Evolutionary conservation across 352 stramenopile genomes (phyloP).

Genomic region (Phytophthora quininea): DNA sequence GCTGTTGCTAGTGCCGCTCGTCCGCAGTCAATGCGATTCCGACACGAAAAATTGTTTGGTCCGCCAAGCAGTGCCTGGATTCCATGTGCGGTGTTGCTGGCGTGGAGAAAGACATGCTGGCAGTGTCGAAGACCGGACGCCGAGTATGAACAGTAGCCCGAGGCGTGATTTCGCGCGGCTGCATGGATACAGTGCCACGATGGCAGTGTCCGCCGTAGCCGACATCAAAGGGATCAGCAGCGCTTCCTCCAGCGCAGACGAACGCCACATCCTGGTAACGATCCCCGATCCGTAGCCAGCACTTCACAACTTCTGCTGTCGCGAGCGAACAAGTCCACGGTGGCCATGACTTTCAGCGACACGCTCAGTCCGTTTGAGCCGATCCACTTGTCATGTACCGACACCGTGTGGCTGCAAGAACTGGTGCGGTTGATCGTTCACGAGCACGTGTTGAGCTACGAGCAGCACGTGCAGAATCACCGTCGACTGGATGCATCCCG

Average conservation of each 20-base stretch:
- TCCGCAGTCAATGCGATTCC: neutral
- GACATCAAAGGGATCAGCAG: conserved; percentile 2
- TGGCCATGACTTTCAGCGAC: conserved; percentile 1
- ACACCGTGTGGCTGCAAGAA: conserved; percentile 27
- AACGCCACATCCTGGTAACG: conserved; percentile 2
- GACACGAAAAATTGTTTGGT: neutral
- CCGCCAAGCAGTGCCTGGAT: neutral
- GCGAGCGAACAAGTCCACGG: neutral
- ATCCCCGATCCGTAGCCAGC: neutral
- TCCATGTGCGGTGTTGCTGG: neutral
- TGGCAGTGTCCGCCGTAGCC: neutral
- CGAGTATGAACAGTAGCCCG: conserved; percentile 12
- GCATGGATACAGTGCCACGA: conserved; percentile 14
- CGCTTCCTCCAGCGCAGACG: conserved; percentile 13
- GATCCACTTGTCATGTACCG: conserved; percentile 23
- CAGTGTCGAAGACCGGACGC: conserved; percentile 11
- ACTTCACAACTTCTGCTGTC: conserved; percentile 21
- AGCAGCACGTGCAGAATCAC: conserved; percentile 28
- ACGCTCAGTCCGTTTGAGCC: conserved; percentile 28
- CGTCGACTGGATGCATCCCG: conserved; percentile 16
- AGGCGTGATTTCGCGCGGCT: conserved; percentile 8
- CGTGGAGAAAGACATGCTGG: neutral
- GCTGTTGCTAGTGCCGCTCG: no score
- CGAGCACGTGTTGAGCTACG: conserved; percentile 24
- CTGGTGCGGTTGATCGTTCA: conserved; percentile 27